Conservation (phyloP, 192 early-diverging fungal genomes). For the Podila verticillata region DNA sequence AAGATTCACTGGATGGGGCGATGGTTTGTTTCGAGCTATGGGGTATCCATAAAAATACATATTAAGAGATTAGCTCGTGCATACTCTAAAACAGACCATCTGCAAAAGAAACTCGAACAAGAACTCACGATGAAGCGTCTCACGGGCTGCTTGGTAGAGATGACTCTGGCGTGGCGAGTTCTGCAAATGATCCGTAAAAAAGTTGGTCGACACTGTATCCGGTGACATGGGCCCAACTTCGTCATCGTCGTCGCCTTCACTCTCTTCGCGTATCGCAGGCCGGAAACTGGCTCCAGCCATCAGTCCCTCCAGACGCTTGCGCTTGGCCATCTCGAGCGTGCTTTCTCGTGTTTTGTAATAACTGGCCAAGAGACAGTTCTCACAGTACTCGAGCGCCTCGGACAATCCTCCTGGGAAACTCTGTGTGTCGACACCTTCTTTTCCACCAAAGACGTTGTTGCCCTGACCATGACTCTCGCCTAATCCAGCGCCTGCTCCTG, state of each 20-base stretch:
- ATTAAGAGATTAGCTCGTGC: background rate
- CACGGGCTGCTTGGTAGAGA: conserved; percentile 32
- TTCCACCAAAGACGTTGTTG: background rate
- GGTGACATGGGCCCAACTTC: conserved; percentile 24
- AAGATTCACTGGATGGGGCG: conserved; percentile 49
- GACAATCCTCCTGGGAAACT: conserved; percentile 78
- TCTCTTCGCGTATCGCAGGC: background rate
- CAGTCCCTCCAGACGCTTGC: conserved; percentile 10
- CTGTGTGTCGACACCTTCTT: conserved; percentile 67
- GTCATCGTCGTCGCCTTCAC: conserved; percentile 30
- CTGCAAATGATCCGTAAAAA: conserved; percentile 42
- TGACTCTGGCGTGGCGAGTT: conserved; percentile 46
- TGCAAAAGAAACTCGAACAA: no score
- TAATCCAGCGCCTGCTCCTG: conserved; percentile 52
- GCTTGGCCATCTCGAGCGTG: conserved; percentile 34
- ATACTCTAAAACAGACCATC: no score
- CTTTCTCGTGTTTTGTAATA: conserved; percentile 72
- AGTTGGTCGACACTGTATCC: conserved; percentile 34
- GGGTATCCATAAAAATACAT: background rate
- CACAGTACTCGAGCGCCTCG: conserved; percentile 94
- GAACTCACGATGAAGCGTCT: conserved; percentile 37
- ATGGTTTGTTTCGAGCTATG: conserved; percentile 16
- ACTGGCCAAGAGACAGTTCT: conserved; percentile 85
- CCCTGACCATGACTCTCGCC: conserved; percentile 47
- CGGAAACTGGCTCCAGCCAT: no score